Percentiles rank a stretch among this genome's conserved stretches.
phyloP scores from a whole-genome alignment of 257 asterid genomes.

The Solanum medicagineum region DNA sequence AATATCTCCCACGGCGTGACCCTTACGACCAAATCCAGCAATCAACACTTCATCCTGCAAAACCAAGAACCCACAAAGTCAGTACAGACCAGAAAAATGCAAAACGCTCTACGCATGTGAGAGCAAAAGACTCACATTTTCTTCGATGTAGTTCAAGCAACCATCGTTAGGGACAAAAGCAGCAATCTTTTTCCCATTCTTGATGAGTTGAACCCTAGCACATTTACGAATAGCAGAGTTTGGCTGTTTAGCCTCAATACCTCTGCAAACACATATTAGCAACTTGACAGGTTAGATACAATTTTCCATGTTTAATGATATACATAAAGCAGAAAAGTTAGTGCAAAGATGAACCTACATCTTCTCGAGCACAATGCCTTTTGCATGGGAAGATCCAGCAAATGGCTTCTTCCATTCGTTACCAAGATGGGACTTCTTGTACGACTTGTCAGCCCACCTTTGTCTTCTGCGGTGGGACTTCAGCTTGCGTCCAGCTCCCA shows the following conservation, averaged over 20 bases:
- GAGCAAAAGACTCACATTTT: constrained; percentile 36
- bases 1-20: constrained; percentile 83
- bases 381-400: constrained; percentile 75
- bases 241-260: constrained; percentile 81
- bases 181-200: constrained; percentile 77
- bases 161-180: constrained; percentile 83
- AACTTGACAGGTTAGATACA: background rate
- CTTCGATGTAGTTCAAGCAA: constrained; percentile 72
- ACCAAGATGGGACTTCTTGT: constrained; percentile 70
- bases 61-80: background rate
- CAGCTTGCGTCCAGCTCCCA: constrained; percentile 86
- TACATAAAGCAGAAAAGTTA: background rate
- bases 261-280: constrained; percentile 17
- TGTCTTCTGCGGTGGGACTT: constrained; percentile 58
- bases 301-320: background rate
- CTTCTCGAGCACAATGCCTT: constrained; percentile 75
- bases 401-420: constrained; percentile 84
- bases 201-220: constrained; percentile 76
- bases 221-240: constrained; percentile 78
- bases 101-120: background rate
- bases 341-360: constrained; percentile 23
- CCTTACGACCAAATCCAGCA: constrained; percentile 83
- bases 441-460: constrained; percentile 79
- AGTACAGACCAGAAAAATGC: background rate
- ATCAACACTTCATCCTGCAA: constrained; percentile 71